Evolutionary conservation across 768 basidiomycete species (phyloP).

Genomic region (Termitomyces sp.): DNA sequence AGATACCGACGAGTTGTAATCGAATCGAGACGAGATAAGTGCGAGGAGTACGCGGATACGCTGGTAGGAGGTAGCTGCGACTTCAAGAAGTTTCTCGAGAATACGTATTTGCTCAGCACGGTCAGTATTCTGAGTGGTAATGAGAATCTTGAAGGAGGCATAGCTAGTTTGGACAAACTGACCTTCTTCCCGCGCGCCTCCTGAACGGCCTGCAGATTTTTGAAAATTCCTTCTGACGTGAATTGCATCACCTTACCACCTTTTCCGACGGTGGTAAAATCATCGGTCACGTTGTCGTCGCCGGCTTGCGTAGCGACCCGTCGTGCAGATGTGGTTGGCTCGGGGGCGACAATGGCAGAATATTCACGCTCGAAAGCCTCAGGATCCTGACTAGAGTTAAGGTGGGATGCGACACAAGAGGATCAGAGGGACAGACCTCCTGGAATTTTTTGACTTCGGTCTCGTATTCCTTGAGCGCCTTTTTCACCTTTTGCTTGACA

Average conservation of each 20-base stretch:
- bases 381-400: slow-evolving; percentile 57
- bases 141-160: not conserved
- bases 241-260: slow-evolving; percentile 82
- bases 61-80: slow-evolving; percentile 86
- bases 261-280: slow-evolving; percentile 88
- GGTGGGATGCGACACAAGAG: not conserved
- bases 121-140: slow-evolving; percentile 79
- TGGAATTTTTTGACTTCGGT: slow-evolving; percentile 72
- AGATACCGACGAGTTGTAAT: slow-evolving; percentile 86
- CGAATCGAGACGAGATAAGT: slow-evolving; percentile 91
- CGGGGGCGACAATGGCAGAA: slow-evolving; percentile 43
- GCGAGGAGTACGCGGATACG: slow-evolving; percentile 92
- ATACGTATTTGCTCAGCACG: slow-evolving; percentile 91
- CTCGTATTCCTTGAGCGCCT: slow-evolving; percentile 86
- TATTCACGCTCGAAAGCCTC: slow-evolving; percentile 83
- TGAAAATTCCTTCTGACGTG: slow-evolving; percentile 84
- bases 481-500: slow-evolving; percentile 98
- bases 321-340: slow-evolving; percentile 33
- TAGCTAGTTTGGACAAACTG: slow-evolving; percentile 8
- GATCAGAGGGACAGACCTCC: slow-evolving; percentile 41
- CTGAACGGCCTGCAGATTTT: slow-evolving; percentile 84
- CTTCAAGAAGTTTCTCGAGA: slow-evolving; percentile 79
- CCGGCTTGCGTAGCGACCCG: slow-evolving; percentile 27
- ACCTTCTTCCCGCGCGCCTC: slow-evolving; percentile 98
- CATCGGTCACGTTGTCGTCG: slow-evolving; percentile 50